These are phyloP conservation scores for Clavariopsis aquatica DNA, from an alignment of 495 filamentous ascomycete species.

Conservation along the genomic window DNA sequence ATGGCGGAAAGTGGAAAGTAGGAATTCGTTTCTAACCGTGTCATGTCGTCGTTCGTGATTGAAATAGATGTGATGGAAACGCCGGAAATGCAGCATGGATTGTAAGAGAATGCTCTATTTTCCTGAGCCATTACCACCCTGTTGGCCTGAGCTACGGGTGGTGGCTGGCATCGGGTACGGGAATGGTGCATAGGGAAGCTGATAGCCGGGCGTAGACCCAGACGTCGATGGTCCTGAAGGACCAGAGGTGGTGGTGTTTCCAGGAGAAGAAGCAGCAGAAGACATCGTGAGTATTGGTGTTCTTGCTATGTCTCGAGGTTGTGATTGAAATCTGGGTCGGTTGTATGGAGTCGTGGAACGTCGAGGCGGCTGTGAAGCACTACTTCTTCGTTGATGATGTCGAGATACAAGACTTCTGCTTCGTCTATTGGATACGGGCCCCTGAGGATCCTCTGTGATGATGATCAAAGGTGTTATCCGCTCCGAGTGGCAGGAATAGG, in stretches of 20 bases:
- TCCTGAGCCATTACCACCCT: slow-evolving; percentile 15
- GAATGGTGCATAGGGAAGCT: slow-evolving; percentile 34
- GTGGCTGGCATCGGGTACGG: slow-evolving; percentile 31
- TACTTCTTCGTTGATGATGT: slow-evolving; percentile 6
- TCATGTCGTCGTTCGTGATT: slow-evolving; percentile 1
- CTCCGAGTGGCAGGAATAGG: not conserved
- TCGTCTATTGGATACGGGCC: slow-evolving; percentile 5
- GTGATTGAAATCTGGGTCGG: slow-evolving; percentile 16
- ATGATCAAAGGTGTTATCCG: slow-evolving; percentile 19
- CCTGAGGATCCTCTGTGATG: not conserved
- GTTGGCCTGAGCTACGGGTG: not conserved
- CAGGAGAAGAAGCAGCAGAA: slow-evolving; percentile 33
- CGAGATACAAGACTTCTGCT: slow-evolving; percentile 23
- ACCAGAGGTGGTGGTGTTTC: slow-evolving; percentile 29
- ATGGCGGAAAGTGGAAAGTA: not conserved
- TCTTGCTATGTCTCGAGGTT: not conserved
- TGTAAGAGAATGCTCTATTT: slow-evolving; percentile 17
- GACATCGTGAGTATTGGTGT: slow-evolving; percentile 23
- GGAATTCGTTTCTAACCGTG: slow-evolving; percentile 3
- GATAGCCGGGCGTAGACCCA: slow-evolving; percentile 19
- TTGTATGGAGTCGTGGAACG: slow-evolving; percentile 25
- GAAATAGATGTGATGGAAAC: not conserved
- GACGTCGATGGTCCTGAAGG: slow-evolving; percentile 12
- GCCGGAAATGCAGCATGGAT: slow-evolving; percentile 12
- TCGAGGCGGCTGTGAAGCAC: slow-evolving; percentile 20